Evolutionary conservation across 2,329 filamentous ascomycete genomes (phyloP), one percentile per base, ranked within the genome.

Genomic region (Colletotrichum incanum): DNA sequence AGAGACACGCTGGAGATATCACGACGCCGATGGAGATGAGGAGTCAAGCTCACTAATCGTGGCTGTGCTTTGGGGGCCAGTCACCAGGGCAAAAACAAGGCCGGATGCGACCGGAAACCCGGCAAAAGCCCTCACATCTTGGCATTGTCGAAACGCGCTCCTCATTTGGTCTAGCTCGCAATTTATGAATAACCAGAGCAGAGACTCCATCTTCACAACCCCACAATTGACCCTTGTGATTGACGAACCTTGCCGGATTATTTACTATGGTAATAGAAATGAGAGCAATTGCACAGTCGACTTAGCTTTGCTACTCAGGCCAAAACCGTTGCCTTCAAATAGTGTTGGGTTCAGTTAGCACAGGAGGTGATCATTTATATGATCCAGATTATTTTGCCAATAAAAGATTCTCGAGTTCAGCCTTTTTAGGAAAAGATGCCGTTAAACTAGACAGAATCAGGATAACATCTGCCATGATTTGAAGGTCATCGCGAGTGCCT

Each of bases 121-220:
- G 54, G 68, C 64, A 61, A 55, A 67, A 31, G 34, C 6, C 23
- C 43, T 5, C 47, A 60, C 26, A 54, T 54, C 68, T 58, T 65
- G 45, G 67, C 23, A 52, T 31, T 23, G 39, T 55, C 63, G 63
- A 71, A 55, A 67, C 16, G 20, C 41, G 23, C 55, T 54, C 68
- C 68, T 34, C 68, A 67, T 71, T 61, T 55, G 64, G 68, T 37
- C 47, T 71, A 61, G 68, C 28, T 41, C 23, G 26, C 20, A 14
- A 18, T 54, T 61, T 50, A 49, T 66, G 54, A 59, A 59, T 31
- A 20, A 26, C 26, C n/a, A 47, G n/a, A n/a, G 26, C n/a, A 16
- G 14, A 39, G 28, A 5, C 54, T 49, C 28, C 16, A 8, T 56
- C 26, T 34, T 56, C 43, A 59, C 43, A 50, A 31, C 54, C 49